Evolutionary conservation across 2,329 filamentous ascomycete species (phyloP), one percentile per base, ranked within the genome.

Genomic region (Scleromitrula shiraiana): DNA sequence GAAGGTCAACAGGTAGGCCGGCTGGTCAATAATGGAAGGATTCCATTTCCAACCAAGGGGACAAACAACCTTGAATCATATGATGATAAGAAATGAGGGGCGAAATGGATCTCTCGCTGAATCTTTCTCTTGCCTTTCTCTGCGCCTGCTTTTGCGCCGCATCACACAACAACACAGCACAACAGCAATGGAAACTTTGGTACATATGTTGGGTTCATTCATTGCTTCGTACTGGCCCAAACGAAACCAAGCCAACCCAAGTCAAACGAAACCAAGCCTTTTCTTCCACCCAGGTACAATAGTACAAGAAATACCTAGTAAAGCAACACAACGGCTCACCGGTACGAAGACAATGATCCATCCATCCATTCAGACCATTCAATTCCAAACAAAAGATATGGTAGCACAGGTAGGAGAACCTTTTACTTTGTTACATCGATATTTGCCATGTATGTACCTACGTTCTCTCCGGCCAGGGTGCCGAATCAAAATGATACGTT

Each of bases 11-110:
- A n/a, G n/a, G n/a, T n/a, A n/a, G n/a, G 17, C 33, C 9, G n/a
- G 10, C n/a, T 36, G 33, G 33, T 17, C 33, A 36, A 36, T n/a
- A 27, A 30, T 46, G 10, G 43, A 46, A 39, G 33, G 33, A 45
- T 29, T 45, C 14, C 22, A n/a, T 22, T 20, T 20, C 35, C 19
- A 15, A 19, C 24, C 19, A 23, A 14, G 23, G 40, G 33, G 30
- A 24, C 17, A 17, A 24, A 33, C 12, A n/a, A 14, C 17, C 23
- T 26, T 33, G n/a, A 22, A 12, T 37, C 41, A 26, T 15, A 39
- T 12, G 35, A 22, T 46, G 43, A 46, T 29, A 46, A 46, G 33
- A 24, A 17, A 23, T 32, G 43, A 46, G 35, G 43, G 43, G 43
- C 20, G 23, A 6, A n/a, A 33, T n/a, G n/a, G n/a, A n/a, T n/a